phyloP scores from a whole-genome alignment of 192 early-diverging fungal species.

The Jimgerdemannia flammicorona region DNA sequence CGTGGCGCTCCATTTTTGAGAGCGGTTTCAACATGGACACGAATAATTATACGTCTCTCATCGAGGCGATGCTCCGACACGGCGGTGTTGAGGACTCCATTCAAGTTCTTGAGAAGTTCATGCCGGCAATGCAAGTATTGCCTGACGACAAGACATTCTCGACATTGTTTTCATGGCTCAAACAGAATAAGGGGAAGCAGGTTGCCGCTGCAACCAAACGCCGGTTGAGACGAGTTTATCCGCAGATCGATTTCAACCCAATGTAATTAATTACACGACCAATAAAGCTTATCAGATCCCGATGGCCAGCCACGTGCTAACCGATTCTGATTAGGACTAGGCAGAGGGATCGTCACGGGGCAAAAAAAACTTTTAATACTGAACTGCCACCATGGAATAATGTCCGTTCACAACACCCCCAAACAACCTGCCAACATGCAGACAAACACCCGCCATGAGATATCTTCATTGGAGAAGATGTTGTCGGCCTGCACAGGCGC shows the following conservation, averaged over 20 bases:
- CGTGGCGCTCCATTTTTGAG: neutral
- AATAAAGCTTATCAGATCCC: too few species aligned
- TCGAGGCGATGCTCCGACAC: neutral
- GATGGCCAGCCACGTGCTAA: too few species aligned
- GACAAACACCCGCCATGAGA: neutral
- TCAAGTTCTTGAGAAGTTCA: neutral
- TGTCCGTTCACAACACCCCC: too few species aligned
- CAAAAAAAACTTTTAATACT: neutral
- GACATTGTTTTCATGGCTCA: neutral
- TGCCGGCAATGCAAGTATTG: neutral
- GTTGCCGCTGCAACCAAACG: too few species aligned
- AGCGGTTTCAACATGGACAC: neutral
- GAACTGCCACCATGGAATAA: too few species aligned
- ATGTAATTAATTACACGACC: too few species aligned
- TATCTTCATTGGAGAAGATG: slow-evolving; percentile 58
- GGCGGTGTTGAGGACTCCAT: neutral
- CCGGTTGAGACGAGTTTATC: too few species aligned
- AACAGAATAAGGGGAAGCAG: neutral
- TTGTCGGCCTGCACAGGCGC: slow-evolving; percentile 83
- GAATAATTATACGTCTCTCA: neutral
- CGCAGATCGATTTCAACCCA: too few species aligned
- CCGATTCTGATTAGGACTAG: too few species aligned
- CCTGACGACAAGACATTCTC: neutral
- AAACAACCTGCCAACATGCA: neutral
- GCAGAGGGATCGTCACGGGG: too few species aligned